phyloP scores from a whole-genome alignment of 1,284 basidiomycete genomes.

The Puccinia polysora region DNA sequence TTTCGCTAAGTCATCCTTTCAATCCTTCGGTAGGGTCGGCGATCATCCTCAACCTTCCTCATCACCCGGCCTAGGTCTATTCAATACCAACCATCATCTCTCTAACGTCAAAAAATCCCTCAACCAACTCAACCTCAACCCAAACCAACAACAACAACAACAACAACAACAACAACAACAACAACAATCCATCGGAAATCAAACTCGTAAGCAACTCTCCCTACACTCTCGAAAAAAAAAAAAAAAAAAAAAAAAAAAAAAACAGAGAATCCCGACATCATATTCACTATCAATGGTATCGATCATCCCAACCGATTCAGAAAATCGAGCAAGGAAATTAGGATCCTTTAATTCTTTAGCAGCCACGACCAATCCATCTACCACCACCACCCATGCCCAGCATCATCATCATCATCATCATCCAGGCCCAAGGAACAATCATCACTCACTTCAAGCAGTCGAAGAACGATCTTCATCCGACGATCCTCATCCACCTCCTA shows the following conservation, averaged over 20 bases:
- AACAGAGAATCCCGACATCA: neutral
- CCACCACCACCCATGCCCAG: neutral
- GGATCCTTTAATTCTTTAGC: constrained; percentile 41
- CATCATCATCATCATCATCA: too few species aligned
- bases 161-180: constrained; percentile 4
- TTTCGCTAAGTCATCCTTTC: constrained; percentile 13
- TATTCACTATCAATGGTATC: neutral
- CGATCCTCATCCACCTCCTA: too few species aligned
- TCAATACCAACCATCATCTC: neutral
- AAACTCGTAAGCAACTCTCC: neutral
- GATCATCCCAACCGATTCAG: neutral
- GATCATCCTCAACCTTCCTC: constrained; percentile 1
- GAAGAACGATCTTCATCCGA: too few species aligned
- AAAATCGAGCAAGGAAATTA: constrained; percentile 10
- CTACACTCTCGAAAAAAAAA: neutral
- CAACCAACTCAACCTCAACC: neutral
- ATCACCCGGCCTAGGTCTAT: neutral
- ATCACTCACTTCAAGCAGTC: too few species aligned
- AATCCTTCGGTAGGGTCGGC: constrained; percentile 25
- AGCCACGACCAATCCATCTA: neutral
- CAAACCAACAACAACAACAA: too few species aligned
- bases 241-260: too few species aligned
- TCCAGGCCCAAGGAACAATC: too few species aligned
- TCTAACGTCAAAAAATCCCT: neutral
- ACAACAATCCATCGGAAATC: constrained; percentile 5